phyloP scores from a whole-genome alignment of 2,329 filamentous ascomycete species.

The Proliferodiscus dingleyae region DNA sequence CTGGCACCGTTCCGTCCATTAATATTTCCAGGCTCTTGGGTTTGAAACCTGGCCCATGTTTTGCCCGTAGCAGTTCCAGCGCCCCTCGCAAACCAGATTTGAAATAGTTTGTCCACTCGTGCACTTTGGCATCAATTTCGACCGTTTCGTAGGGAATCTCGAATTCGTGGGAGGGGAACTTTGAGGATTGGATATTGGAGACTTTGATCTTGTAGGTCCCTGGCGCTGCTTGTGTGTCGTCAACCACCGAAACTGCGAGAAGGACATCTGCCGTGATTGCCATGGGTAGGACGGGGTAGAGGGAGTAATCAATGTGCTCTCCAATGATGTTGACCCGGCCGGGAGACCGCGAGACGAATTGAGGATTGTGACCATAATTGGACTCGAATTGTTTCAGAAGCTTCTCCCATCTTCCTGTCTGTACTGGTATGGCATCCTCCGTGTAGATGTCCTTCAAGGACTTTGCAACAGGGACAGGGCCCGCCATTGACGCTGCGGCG shows the following conservation, averaged over 20 bases:
- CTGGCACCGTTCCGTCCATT: constrained; percentile 86
- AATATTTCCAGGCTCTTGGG: constrained; percentile 80
- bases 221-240: constrained; percentile 41
- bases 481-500: constrained; percentile 41
- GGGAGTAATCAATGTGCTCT: constrained; percentile 97
- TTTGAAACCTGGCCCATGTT: constrained; percentile 53
- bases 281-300: constrained; percentile 94
- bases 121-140: constrained; percentile 77
- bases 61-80: constrained; percentile 68
- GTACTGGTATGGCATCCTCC: constrained; percentile 59
- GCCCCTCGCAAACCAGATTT: constrained; percentile 84
- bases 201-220: constrained; percentile 66
- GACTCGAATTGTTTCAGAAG: constrained; percentile 67
- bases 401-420: constrained; percentile 70
- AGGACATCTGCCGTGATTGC: constrained; percentile 89
- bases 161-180: constrained; percentile 74
- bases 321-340: constrained; percentile 97
- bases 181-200: constrained; percentile 69
- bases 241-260: constrained; percentile 64
- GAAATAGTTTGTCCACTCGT: constrained; percentile 99
- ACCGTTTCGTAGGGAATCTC: constrained; percentile 59
- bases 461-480: constrained; percentile 66
- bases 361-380: constrained; percentile 63
- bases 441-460: constrained; percentile 82
- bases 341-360: constrained; percentile 84